Evolutionary conservation across 148 eudicot species (phyloP), one percentile per base, ranked within the genome.

Genomic region (Simmondsia chinensis): DNA sequence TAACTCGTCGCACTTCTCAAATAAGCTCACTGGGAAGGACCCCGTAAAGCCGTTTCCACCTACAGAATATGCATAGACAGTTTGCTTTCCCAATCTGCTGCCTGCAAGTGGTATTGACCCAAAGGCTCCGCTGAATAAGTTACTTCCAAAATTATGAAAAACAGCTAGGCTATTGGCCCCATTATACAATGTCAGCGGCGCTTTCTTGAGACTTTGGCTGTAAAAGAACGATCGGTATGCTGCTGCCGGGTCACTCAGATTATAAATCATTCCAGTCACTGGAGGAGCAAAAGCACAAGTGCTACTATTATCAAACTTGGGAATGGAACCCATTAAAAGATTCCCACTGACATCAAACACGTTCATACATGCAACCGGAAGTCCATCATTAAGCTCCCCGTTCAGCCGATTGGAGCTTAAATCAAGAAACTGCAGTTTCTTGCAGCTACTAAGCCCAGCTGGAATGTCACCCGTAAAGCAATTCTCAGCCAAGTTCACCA

Each of bases 401-500:
- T 28, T 37, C 15, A 71, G 39, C 69, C 50, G 64, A 47, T 72
- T 74, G 29, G 50, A 27, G 44, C 77, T 74, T 31, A 71, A 49
- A 58, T 74, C 70, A 40, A 54, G 62, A 59, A 59, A 69, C 17
- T 34, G 43, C 24, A 66, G 46, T 33, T 66, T 62, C 38, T 45
- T 62, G 60, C 81, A 75, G 20, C 60, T 40, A 14, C 42, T 50
- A 53, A 74, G 56, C 1, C 46, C 54, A 20, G 49, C 60, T 18
- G 39, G 47, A 21, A 48, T 54, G 34, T 29, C 52, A 31, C 68
- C 66, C 0, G 39, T 44, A 3, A 65, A 30, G 29, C 20, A 34
- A 43, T 68, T 74, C 52, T 53, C 60, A 30, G 81, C 71, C 51
- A 71, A 59, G 37, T 68, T 79, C 32, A 73, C 54, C 48, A 74